Evolutionary conservation across 2,329 filamentous ascomycete genomes (phyloP).

Genomic region (Arthrobotrys entomopaga): DNA sequence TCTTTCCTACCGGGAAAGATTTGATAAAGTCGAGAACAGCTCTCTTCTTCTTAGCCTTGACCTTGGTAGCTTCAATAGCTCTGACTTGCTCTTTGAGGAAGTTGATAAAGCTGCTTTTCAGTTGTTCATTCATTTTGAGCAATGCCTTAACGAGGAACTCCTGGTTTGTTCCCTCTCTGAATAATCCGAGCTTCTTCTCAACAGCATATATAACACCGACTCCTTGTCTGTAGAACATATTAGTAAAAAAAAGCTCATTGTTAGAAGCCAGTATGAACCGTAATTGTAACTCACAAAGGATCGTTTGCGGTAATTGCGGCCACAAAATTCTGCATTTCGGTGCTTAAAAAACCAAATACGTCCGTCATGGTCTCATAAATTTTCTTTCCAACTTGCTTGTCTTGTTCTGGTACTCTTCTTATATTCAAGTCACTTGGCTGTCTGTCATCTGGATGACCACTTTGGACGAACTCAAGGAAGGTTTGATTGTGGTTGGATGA

Average conservation of each 20-base stretch:
- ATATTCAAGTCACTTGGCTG: conserved; percentile 77
- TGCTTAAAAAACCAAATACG: conserved; percentile 82
- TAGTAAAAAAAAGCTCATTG: conserved; percentile 14
- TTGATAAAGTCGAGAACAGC: conserved; percentile 95
- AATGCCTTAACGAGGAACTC: conserved; percentile 85
- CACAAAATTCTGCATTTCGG: conserved; percentile 79
- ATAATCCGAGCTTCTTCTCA: conserved; percentile 79
- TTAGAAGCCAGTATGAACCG: background rate
- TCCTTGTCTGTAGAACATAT: conserved; percentile 72
- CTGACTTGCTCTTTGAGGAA: conserved; percentile 96
- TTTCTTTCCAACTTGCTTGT: conserved; percentile 83
- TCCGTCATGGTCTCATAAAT: conserved; percentile 90
- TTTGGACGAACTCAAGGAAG: conserved; percentile 81
- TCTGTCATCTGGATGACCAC: conserved; percentile 73
- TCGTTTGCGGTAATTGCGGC: conserved; percentile 85
- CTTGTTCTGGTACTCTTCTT: conserved; percentile 84
- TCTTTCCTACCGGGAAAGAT: conserved; percentile 75
- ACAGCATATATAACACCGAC: conserved; percentile 84
- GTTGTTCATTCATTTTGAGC: conserved; percentile 78
- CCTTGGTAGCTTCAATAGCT: conserved; percentile 96
- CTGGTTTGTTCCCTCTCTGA: conserved; percentile 84
- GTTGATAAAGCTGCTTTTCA: conserved; percentile 81
- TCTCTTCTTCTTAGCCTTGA: conserved; percentile 98
- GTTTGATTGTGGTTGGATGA: conserved; percentile 75
- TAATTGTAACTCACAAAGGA: conserved; percentile 75